These are phyloP conservation scores for Aspergillus flavus DNA, from an alignment of 2,329 filamentous ascomycete genomes.

Conservation along the genomic window DNA sequence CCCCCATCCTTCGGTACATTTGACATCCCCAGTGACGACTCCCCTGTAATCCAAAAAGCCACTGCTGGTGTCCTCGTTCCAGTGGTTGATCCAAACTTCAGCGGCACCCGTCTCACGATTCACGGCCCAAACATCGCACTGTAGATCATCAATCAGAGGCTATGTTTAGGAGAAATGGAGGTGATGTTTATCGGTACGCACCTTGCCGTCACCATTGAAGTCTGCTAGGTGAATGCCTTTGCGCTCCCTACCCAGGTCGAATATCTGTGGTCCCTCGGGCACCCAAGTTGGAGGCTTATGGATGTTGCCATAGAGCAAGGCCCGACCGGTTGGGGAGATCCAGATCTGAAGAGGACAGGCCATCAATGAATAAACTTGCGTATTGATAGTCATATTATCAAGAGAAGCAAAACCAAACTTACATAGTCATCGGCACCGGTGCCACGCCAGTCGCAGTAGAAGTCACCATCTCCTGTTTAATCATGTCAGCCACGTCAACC, in stretches of 20 bases:
- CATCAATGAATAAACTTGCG: too few species aligned
- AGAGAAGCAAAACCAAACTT: not conserved
- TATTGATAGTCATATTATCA: not conserved
- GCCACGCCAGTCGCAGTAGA: constrained; percentile 4
- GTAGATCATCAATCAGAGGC: not conserved
- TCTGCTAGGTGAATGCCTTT: constrained; percentile 37
- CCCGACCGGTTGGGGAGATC: not conserved
- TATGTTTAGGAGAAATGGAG: too few species aligned
- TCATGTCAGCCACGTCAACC: not conserved
- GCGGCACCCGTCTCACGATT: not conserved
- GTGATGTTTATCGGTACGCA: too few species aligned
- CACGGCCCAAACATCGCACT: not conserved
- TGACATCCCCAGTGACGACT: not conserved
- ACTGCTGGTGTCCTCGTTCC: not conserved
- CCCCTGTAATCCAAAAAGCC: not conserved
- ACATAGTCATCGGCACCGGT: constrained; percentile 3
- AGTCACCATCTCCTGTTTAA: not conserved
- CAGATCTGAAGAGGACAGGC: not conserved
- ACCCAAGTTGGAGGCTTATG: not conserved
- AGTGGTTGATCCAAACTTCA: not conserved
- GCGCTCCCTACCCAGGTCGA: not conserved
- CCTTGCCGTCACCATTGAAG: constrained; percentile 38
- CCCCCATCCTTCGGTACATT: not conserved
- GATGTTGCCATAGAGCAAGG: not conserved
- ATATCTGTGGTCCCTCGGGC: not conserved